Evolutionary conservation across 768 basidiomycete genomes (phyloP).

Genomic region (Boletus reticulatus): DNA sequence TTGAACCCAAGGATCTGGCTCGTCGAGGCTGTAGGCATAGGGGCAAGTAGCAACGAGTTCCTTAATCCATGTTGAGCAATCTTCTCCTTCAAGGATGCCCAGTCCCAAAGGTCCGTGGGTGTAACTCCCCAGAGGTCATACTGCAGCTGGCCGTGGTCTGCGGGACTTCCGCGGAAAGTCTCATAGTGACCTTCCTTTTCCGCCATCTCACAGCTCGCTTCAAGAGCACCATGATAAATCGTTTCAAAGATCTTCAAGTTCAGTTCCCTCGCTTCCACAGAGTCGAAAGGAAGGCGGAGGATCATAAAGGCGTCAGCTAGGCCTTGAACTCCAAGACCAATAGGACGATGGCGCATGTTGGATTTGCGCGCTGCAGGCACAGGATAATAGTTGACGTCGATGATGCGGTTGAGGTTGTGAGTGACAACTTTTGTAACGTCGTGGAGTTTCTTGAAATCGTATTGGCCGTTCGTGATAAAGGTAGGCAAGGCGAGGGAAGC

Average conservation of each 20-base stretch:
- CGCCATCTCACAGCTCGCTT: conserved; percentile 88
- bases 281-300: conserved; percentile 94
- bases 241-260: conserved; percentile 99
- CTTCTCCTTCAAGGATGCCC: conserved; percentile 82
- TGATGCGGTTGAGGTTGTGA: conserved; percentile 90
- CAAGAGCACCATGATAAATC: conserved; percentile 93
- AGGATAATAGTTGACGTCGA: conserved; percentile 95
- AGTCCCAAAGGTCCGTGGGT: conserved; percentile 92
- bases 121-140: conserved; percentile 95
- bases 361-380: conserved; percentile 87
- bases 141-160: conserved; percentile 82
- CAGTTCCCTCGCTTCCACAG: conserved; percentile 77
- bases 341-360: conserved; percentile 96
- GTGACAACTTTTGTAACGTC: conserved; percentile 92
- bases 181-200: conserved; percentile 78
- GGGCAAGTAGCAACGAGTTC: conserved; percentile 88
- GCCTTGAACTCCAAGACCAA: conserved; percentile 96
- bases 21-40: conserved; percentile 99
- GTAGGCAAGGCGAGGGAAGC: conserved; percentile 95
- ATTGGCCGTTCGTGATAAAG: conserved; percentile 77
- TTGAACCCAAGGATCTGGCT: conserved; percentile 98
- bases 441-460: conserved; percentile 95
- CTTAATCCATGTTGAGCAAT: conserved; percentile 78
- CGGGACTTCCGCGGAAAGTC: conserved; percentile 90
- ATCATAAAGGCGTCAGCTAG: conserved; percentile 99